Conservation (phyloP, 176 grass and related monocot genomes). For the Bonia amplexicaulis region DNA sequence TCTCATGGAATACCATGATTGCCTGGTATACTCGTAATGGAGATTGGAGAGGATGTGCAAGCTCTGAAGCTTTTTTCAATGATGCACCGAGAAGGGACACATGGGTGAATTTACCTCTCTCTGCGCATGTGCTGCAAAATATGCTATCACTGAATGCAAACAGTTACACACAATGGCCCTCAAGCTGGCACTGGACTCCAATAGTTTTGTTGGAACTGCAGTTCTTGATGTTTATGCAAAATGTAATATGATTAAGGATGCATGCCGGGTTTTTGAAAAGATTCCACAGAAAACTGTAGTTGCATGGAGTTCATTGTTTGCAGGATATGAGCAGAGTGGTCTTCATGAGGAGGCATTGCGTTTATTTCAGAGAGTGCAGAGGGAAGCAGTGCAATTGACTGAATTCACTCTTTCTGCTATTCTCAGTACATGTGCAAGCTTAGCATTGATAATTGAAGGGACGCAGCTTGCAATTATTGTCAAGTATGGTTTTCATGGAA, state of each 20-base stretch:
- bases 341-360: slow-evolving; percentile 42
- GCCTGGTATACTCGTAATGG: slow-evolving; percentile 39
- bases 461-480: slow-evolving; percentile 29
- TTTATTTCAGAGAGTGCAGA: slow-evolving; percentile 28
- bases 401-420: slow-evolving; percentile 55
- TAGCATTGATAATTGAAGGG: slow-evolving; percentile 45
- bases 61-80: slow-evolving; percentile 40
- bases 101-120: slow-evolving; percentile 56
- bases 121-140: slow-evolving; percentile 45
- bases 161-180: slow-evolving; percentile 41
- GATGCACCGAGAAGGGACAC: slow-evolving; percentile 45
- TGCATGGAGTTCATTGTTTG: slow-evolving; percentile 53
- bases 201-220: slow-evolving; percentile 45
- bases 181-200: slow-evolving; percentile 41
- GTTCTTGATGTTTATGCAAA: slow-evolving; percentile 53
- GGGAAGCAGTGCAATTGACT: slow-evolving; percentile 31
- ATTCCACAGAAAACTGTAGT: slow-evolving; percentile 52
- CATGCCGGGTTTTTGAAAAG: slow-evolving; percentile 39
- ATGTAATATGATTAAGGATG: slow-evolving; percentile 46
- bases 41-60: slow-evolving; percentile 39
- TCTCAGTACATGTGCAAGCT: slow-evolving; percentile 46
- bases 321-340: slow-evolving; percentile 49
- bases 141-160: slow-evolving; percentile 39
- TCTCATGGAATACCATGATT: slow-evolving; percentile 70
- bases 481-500: slow-evolving; percentile 33